phyloP scores from a whole-genome alignment of 805 yeast species.

The Saturnispora hagleri region DNA sequence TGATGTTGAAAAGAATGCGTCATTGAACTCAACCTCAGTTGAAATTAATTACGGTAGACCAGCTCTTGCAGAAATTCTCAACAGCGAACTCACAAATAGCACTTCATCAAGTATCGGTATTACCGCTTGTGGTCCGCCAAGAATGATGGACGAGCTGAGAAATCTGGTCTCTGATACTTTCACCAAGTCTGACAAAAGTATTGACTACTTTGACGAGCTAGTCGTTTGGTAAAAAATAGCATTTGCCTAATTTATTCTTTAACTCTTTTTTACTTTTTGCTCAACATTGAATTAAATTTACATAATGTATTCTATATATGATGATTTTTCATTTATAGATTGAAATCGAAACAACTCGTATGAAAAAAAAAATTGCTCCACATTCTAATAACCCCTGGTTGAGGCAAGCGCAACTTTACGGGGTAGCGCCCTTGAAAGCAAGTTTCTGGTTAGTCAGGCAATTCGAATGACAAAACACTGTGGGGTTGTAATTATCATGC shows the following conservation, averaged over 20 bases:
- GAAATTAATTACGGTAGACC: conserved; percentile 30
- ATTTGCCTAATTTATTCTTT: background rate
- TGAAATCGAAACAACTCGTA: background rate
- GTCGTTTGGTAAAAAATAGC: conserved; percentile 3
- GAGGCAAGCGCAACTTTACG: background rate
- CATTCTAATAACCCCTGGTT: background rate
- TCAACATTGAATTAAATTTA: background rate
- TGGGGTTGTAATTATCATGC: too few relatives aligned
- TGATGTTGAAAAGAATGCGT: background rate
- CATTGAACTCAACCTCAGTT: background rate
- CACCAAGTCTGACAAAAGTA: conserved; percentile 3
- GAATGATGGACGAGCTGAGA: conserved; percentile 20
- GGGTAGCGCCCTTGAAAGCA: background rate
- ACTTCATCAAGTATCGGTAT: conserved; percentile 27
- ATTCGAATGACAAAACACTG: too few relatives aligned
- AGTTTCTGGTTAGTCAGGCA: too few relatives aligned
- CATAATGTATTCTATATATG: background rate
- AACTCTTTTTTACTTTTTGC: background rate
- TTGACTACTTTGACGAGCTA: conserved; percentile 8
- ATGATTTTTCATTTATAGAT: background rate
- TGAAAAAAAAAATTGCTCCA: background rate
- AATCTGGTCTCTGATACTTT: background rate
- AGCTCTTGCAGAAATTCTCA: conserved; percentile 25
- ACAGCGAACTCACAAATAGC: conserved; percentile 29
- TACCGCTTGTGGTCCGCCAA: conserved; percentile 39